phyloP scores from a whole-genome alignment of 1,139 yeast species.

The Pichia sp. region DNA sequence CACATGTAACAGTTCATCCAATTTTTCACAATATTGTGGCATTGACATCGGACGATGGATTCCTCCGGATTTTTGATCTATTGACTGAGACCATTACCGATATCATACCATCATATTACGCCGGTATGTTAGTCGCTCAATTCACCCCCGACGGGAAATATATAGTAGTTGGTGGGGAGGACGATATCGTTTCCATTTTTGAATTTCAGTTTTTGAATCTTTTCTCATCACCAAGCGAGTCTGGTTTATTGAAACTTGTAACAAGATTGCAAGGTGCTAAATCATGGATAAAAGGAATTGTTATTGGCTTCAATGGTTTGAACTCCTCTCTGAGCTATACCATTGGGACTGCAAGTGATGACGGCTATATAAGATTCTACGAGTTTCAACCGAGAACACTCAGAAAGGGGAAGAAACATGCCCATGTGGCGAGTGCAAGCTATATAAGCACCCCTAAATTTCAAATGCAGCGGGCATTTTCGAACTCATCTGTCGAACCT shows the following conservation, averaged over 20 bases:
- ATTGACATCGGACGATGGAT: slow-evolving; percentile 64
- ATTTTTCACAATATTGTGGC: slow-evolving; percentile 37
- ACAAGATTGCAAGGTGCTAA: slow-evolving; percentile 61
- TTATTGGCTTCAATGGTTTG: slow-evolving; percentile 38
- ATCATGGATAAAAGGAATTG: slow-evolving; percentile 55
- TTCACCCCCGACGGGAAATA: slow-evolving; percentile 67
- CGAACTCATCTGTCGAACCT: slow-evolving; percentile 10
- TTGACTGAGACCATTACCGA: slow-evolving; percentile 48
- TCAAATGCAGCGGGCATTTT: slow-evolving; percentile 13
- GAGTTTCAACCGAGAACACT: slow-evolving; percentile 65
- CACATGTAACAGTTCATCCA: slow-evolving; percentile 49
- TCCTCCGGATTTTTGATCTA: slow-evolving; percentile 54
- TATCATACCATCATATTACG: slow-evolving; percentile 62
- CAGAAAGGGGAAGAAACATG: slow-evolving; percentile 40
- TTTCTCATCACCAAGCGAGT: slow-evolving; percentile 14
- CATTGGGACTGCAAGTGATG: slow-evolving; percentile 65
- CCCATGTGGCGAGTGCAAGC: slow-evolving; percentile 3
- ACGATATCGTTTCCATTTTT: slow-evolving; percentile 55
- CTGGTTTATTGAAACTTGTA: slow-evolving; percentile 36
- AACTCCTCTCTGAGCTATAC: slow-evolving; percentile 40
- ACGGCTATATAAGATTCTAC: slow-evolving; percentile 65
- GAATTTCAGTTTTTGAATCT: slow-evolving; percentile 32
- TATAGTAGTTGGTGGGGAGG: slow-evolving; percentile 53
- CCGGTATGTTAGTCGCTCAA: slow-evolving; percentile 53
- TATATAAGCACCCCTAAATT: slow-evolving; percentile 9